These are phyloP conservation scores for Cercospora sp. DNA, from an alignment of 2,329 filamentous ascomycete species.

Conservation along the genomic window DNA sequence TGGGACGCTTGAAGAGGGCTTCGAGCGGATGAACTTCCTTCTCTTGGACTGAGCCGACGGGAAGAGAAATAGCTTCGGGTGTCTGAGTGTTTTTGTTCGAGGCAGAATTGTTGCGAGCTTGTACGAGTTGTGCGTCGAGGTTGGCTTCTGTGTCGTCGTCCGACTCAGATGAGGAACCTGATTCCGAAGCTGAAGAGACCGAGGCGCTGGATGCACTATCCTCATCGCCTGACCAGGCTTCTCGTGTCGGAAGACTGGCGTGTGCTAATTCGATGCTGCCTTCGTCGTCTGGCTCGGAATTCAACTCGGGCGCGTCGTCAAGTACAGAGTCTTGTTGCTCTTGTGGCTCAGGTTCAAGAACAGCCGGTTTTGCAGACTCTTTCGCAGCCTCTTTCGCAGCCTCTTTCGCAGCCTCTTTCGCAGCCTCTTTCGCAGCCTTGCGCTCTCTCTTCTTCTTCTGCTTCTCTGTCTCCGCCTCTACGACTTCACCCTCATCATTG, in stretches of 20 bases:
- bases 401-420: constrained; percentile 17
- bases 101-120: constrained; percentile 25
- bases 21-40: constrained; percentile 76
- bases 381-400: constrained; percentile 16
- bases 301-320: constrained; percentile 14
- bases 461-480: constrained; percentile 56
- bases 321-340: constrained; percentile 10
- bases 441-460: constrained; percentile 37
- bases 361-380: constrained; percentile 11
- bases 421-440: constrained; percentile 20
- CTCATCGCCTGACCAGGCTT: constrained; percentile 19
- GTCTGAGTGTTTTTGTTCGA: constrained; percentile 23
- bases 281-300: constrained; percentile 20
- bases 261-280: constrained; percentile 17
- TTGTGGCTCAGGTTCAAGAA: background rate
- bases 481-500: constrained; percentile 71
- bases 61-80: constrained; percentile 10
- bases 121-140: constrained; percentile 22
- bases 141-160: constrained; percentile 21
- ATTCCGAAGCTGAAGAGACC: constrained; percentile 12
- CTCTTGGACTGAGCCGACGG: constrained; percentile 16
- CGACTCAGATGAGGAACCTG: constrained; percentile 2
- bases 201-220: constrained; percentile 14
- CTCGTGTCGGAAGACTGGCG: constrained; percentile 13
- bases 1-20: constrained; percentile 80